These are phyloP conservation scores for Datura wrightii DNA, from an alignment of 257 asterid species.

Conservation along the genomic window DNA sequence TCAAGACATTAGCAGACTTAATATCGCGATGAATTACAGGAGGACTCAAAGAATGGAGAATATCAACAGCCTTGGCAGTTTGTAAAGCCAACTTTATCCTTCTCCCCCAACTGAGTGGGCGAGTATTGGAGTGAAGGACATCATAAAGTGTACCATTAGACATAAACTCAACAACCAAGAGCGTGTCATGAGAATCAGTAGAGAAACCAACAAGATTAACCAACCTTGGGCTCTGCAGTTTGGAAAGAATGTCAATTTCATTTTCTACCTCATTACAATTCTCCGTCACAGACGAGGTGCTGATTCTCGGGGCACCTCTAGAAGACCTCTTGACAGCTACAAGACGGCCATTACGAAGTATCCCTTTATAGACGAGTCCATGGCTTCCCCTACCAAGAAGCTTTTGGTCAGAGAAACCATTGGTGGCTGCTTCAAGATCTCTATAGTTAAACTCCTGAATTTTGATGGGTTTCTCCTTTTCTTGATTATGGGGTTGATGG, in stretches of 20 bases:
- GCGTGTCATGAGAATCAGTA: constrained; percentile 53
- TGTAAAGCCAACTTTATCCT: constrained; percentile 74
- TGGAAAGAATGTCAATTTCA: constrained; percentile 73
- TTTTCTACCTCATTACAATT: constrained; percentile 71
- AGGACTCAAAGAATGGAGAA: constrained; percentile 66
- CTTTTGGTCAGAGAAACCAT: constrained; percentile 69
- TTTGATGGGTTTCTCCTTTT: constrained; percentile 51
- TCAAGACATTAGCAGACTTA: constrained; percentile 79
- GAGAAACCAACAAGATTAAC: constrained; percentile 83
- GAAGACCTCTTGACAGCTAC: constrained; percentile 84
- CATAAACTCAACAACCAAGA: constrained; percentile 87
- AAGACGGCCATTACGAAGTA: constrained; percentile 66
- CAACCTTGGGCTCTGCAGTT: constrained; percentile 65
- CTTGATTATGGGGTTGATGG: constrained; percentile 34
- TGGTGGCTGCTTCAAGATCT: constrained; percentile 80
- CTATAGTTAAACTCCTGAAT: constrained; percentile 73
- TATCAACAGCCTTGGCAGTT: constrained; percentile 70
- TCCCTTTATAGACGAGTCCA: constrained; percentile 81
- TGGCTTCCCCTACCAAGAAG: constrained; percentile 87
- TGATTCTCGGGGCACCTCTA: constrained; percentile 40
- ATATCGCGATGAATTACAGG: constrained; percentile 84
- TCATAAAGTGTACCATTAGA: constrained; percentile 82
- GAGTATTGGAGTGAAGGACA: constrained; percentile 61
- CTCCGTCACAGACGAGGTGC: constrained; percentile 43
- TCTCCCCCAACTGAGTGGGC: constrained; percentile 78